Percentiles rank a stretch among this genome's conserved stretches.
phyloP scores from a whole-genome alignment of 2,329 filamentous ascomycete species.

The Aspergillus floridensis region DNA sequence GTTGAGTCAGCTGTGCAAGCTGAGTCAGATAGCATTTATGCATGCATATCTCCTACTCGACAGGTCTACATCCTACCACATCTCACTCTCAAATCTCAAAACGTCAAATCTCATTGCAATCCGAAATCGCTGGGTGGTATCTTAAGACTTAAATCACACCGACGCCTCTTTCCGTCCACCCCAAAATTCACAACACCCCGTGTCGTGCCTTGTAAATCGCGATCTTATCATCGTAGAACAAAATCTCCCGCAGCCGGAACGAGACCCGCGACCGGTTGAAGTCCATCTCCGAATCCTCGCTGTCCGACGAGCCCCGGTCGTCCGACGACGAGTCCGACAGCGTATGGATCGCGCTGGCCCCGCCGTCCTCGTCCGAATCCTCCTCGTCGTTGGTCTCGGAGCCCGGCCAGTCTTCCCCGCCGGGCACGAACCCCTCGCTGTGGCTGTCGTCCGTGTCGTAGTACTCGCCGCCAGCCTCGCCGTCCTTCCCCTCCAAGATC shows the following conservation, averaged over 20 bases:
- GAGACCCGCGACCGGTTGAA: slow-evolving; percentile 39
- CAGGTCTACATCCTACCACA: too few relatives aligned
- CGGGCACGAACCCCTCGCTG: slow-evolving; percentile 48
- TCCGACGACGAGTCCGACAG: slow-evolving; percentile 25
- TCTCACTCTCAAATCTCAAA: too few relatives aligned
- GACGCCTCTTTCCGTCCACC: too few relatives aligned
- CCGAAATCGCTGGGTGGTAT: not conserved
- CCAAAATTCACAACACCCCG: slow-evolving; percentile 42
- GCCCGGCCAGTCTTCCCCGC: slow-evolving; percentile 42
- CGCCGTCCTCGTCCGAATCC: slow-evolving; percentile 44
- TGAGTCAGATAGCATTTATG: too few relatives aligned
- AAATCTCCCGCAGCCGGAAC: slow-evolving; percentile 70
- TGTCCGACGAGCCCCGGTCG: slow-evolving; percentile 32
- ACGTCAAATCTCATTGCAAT: too few relatives aligned
- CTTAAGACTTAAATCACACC: slow-evolving; percentile 2
- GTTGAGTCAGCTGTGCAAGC: not conserved
- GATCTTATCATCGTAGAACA: slow-evolving; percentile 82
- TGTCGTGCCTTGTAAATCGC: slow-evolving; percentile 76
- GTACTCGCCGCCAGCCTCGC: slow-evolving; percentile 34
- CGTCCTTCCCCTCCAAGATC: slow-evolving; percentile 61
- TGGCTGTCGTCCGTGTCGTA: slow-evolving; percentile 46
- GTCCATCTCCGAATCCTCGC: slow-evolving; percentile 46
- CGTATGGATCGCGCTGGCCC: slow-evolving; percentile 25
- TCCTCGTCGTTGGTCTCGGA: slow-evolving; percentile 44
- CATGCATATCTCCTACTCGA: too few relatives aligned